Evolutionary conservation across 768 basidiomycete species (phyloP), one percentile per base, ranked within the genome.

Genomic region (Hemileccinum impolitum): DNA sequence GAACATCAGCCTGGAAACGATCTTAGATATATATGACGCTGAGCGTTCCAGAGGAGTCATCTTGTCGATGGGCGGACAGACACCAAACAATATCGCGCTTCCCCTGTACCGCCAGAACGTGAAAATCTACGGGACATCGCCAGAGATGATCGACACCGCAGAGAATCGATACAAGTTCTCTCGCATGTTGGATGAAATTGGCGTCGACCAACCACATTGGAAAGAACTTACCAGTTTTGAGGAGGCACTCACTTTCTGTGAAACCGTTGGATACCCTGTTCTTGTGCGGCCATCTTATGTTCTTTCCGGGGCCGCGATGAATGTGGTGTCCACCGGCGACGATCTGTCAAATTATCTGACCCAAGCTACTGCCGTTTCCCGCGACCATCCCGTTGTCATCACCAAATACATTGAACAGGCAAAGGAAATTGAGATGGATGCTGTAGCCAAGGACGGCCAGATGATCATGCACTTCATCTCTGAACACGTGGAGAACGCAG

Each of bases 341-440:
- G 96, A 98, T 66, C 77, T 99, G 36, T 82, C 82, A 39, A 91
- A 83, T 66, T 99, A 97, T 68, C 79, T 99, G 50, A 88, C 87
- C 1, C 94, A 93, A 71, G 96, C 96, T 17, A 88, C 94, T 18
- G 94, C 90, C 46, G 94, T 99, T 48, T 99, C 96, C 37, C 85
- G 90, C 39, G 92, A 94, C 30, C 90, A 96, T 62, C 95, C 95
- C 2, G 94, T 97, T 54, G 95, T 99, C 59, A 98, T 98, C 70
- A 89, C 91, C 55, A 99, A 99, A 70, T 99, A 96, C 73, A 96
- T 99, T 67, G 95, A 98, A 68, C 91, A 96, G 67, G 96, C 96
- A 26, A 98, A 99, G 77, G 96, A 99, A 72, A 99, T 99, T 57
- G 96, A 99, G 76, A 97, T 99, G 93, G 96, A 99, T 63, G 96